Evolutionary conservation across 2,329 filamentous ascomycete species (phyloP), one percentile per base, ranked within the genome.

Genomic region (Pseudogymnoascus sp.): DNA sequence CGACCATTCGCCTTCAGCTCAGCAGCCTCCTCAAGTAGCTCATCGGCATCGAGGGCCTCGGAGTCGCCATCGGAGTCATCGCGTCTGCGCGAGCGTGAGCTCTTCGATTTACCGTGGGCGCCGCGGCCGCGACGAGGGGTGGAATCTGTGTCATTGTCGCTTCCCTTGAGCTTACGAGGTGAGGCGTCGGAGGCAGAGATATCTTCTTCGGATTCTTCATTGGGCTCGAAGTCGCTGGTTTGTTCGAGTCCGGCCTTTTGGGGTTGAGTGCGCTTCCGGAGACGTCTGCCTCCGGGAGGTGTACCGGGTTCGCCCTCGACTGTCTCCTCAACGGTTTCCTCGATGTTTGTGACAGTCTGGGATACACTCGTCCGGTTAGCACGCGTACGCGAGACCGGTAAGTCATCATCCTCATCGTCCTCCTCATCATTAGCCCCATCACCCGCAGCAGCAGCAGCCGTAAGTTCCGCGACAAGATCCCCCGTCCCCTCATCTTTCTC

Each of bases 1-100:
- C 72, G 68, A 54, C 83, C 79, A 62, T 65, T 61, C n/a, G 65
- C 14, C 68, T 83, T 79, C 54, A 89, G 78, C 65, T 89, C 85
- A 67, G 85, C 80, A 13, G 86, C 80, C 72, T 90, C 87, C 73
- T 88, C 85, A 5, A 84, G 85, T 62, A 89, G 75, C 71, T 90
- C 87, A 65, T 88, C 83, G 61, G 82, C 76, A 68, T 89, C 85
- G 16, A 88, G 79, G 45, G 82, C 81, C 66, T 78, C 80, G 76
- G 79, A 79, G 72, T 70, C 87, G 67, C 80, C 86, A 68, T 74
- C 82, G 0, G 84, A 86, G 45, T 81, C 83, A 10, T 75, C 76
- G 11, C 76, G 77, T 36, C 78, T 79, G 43, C 80, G 79, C n/a
- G 73, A 74, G 23, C 81, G 79, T 65, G 74, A 79, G 65, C 79